Percentiles rank a stretch among this genome's conserved stretches.
phyloP scores from a whole-genome alignment of 2,329 filamentous ascomycete genomes.

The Claviceps capensis region DNA sequence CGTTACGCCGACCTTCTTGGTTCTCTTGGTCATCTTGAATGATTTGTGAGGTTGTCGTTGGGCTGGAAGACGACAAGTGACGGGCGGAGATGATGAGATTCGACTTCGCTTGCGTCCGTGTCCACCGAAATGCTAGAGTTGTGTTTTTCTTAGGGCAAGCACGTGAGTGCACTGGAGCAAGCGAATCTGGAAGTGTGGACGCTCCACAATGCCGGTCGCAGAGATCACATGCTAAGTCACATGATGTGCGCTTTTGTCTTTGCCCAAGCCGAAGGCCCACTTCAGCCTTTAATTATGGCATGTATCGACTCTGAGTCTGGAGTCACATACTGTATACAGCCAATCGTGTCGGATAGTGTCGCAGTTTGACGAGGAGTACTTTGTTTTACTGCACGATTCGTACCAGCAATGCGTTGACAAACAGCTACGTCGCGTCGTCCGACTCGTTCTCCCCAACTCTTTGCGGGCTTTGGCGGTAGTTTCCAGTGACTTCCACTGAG shows the following conservation, averaged over 20 bases:
- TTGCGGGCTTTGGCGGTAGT: too few species aligned
- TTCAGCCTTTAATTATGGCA: too few species aligned
- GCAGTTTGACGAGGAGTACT: too few species aligned
- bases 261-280: too few species aligned
- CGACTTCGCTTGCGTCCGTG: slow-evolving; percentile 16
- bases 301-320: too few species aligned
- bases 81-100: slow-evolving; percentile 18
- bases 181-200: slow-evolving; percentile 8
- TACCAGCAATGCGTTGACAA: too few species aligned
- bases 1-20: slow-evolving; percentile 95
- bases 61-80: slow-evolving; percentile 20
- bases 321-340: too few species aligned
- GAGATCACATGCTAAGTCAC: slow-evolving; percentile 2
- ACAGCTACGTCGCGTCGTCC: too few species aligned
- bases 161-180: slow-evolving; percentile 20
- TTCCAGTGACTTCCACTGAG: too few species aligned
- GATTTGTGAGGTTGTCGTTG: slow-evolving; percentile 23
- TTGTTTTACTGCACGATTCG: too few species aligned
- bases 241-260: background rate
- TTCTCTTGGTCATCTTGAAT: slow-evolving; percentile 85
- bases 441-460: too few species aligned
- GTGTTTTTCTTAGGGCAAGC: slow-evolving; percentile 30
- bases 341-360: too few species aligned
- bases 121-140: slow-evolving; percentile 22
- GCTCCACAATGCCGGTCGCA: background rate